Conservation (phyloP, 164 flowering plant genomes). For the Malania oleifera region DNA sequence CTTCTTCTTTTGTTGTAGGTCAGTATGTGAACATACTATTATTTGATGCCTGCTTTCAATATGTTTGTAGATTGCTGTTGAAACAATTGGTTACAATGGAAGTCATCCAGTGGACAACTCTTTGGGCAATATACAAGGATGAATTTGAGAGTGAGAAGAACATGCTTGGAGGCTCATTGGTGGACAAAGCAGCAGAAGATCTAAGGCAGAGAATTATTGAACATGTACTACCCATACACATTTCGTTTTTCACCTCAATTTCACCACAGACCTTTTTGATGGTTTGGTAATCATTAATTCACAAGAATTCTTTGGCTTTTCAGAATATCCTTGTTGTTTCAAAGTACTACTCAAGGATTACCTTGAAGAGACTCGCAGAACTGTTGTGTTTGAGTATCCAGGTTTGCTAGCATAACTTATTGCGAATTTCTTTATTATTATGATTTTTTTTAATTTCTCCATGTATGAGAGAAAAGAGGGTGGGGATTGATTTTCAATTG, state of each 20-base stretch:
- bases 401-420: conserved; percentile 30
- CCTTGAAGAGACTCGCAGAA: conserved; percentile 86
- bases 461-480: too few species aligned
- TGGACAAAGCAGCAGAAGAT: conserved; percentile 91
- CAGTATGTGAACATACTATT: neutral
- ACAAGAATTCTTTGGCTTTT: conserved; percentile 6
- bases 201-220: conserved; percentile 84
- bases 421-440: too few species aligned
- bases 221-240: conserved; percentile 46
- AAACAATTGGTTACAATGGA: conserved; percentile 94
- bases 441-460: neutral
- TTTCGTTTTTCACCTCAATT: neutral
- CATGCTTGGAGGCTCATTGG: conserved; percentile 81
- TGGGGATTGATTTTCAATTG: too few species aligned
- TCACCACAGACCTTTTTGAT: neutral
- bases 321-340: conserved; percentile 98
- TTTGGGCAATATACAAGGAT: conserved; percentile 66
- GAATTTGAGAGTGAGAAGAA: conserved; percentile 85
- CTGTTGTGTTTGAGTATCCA: conserved; percentile 77
- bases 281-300: neutral
- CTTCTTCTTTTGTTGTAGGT: neutral
- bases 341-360: conserved; percentile 87
- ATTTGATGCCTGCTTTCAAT: conserved; percentile 9
- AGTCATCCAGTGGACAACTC: conserved; percentile 88
- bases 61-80: conserved; percentile 51